Conservation (phyloP, 2,329 filamentous ascomycete species). For the Pseudogymnoascus sp. region DNA sequence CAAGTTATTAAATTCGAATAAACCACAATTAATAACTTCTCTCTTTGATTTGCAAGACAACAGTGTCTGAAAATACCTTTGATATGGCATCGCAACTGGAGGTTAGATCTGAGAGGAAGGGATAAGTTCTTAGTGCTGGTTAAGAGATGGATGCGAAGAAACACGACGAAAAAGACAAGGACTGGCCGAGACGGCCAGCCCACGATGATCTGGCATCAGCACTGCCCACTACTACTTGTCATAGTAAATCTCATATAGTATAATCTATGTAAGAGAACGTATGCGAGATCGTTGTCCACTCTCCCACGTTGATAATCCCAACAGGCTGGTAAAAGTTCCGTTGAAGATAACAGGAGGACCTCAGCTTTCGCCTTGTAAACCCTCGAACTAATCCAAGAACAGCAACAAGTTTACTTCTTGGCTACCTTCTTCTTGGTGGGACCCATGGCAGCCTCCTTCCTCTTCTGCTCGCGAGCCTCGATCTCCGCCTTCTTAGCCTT, state of each 20-base stretch:
- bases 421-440: slow-evolving; percentile 20
- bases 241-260: slow-evolving; percentile 8
- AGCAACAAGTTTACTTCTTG: slow-evolving; percentile 18
- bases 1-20: not conserved
- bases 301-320: not conserved
- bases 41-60: not conserved
- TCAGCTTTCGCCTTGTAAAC: not conserved
- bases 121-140: not conserved
- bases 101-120: not conserved
- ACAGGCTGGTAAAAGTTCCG: not conserved
- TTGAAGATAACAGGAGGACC: not conserved
- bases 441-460: slow-evolving; percentile 27
- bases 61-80: not conserved
- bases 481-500: slow-evolving; percentile 38
- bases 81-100: not conserved
- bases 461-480: slow-evolving; percentile 36
- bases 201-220: not conserved
- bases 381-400: not conserved
- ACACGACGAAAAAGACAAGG: not conserved
- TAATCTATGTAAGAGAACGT: slow-evolving; percentile 9
- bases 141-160: not conserved
- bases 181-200: not conserved
- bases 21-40: not conserved
- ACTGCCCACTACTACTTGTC: not conserved
- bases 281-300: slow-evolving; percentile 2